phyloP scores from a whole-genome alignment of 257 asterid species.

The Solanum lignicaule region DNA sequence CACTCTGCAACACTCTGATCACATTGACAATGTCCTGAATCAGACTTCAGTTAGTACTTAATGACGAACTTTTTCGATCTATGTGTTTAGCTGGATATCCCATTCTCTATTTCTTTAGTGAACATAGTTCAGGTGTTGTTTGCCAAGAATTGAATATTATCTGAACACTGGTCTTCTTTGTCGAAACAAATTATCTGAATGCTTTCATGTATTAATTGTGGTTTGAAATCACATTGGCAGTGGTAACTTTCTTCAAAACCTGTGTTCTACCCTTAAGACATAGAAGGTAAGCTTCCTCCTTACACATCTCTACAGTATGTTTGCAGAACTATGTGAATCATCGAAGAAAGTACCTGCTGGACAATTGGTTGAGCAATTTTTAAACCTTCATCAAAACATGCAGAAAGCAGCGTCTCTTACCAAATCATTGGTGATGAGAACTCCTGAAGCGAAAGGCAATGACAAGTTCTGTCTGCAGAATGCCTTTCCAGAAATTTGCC shows the following conservation, averaged over 20 bases:
- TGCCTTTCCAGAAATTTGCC: constrained; percentile 7
- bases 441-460: constrained; percentile 16
- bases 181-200: not conserved
- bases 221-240: not conserved
- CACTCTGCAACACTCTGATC: not conserved
- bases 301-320: constrained; percentile 29
- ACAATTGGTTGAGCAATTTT: constrained; percentile 46
- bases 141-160: not conserved
- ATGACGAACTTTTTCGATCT: not conserved
- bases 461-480: not conserved
- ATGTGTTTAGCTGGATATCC: not conserved
- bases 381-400: constrained; percentile 48
- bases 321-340: constrained; percentile 56
- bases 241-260: not conserved
- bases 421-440: constrained; percentile 15
- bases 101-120: not conserved
- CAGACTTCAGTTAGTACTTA: not conserved
- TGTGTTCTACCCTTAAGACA: not conserved
- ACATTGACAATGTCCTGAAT: not conserved
- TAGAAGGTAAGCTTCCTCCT: not conserved
- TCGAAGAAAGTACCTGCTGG: constrained; percentile 43
- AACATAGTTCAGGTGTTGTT: not conserved
- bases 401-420: constrained; percentile 26
- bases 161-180: not conserved
- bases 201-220: not conserved